Percentiles rank a stretch among this genome's conserved stretches.
Conservation (phyloP, 2,329 filamentous ascomycete species). For the Monilinia polystroma region DNA sequence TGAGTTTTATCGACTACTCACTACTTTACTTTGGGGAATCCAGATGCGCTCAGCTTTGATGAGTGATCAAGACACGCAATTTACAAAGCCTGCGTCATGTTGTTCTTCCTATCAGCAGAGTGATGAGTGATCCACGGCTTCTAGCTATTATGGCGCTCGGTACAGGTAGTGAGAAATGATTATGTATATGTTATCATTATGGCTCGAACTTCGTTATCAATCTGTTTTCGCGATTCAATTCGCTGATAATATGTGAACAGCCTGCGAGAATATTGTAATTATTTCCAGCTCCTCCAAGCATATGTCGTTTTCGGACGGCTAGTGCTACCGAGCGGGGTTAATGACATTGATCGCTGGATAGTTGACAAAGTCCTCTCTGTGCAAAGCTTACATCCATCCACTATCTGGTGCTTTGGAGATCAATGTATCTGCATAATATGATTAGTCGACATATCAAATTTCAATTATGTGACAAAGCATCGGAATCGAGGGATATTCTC, state of each 20-base stretch:
- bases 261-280: background rate
- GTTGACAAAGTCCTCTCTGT: conserved; percentile 3
- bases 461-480: background rate
- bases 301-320: background rate
- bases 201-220: background rate
- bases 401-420: background rate
- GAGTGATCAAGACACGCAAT: background rate
- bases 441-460: background rate
- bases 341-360: background rate
- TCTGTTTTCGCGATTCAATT: background rate
- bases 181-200: background rate
- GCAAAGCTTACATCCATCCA: background rate
- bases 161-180: background rate
- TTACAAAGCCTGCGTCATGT: background rate
- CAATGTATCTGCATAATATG: background rate
- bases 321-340: background rate
- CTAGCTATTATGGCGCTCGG: background rate
- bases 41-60: background rate
- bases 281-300: background rate
- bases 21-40: no score
- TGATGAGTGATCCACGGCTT: background rate
- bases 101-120: background rate
- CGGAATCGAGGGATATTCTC: background rate
- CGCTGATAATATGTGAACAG: no score
- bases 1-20: background rate